Conservation (phyloP, 495 filamentous ascomycete genomes). For the Penicillium cinerascens region DNA sequence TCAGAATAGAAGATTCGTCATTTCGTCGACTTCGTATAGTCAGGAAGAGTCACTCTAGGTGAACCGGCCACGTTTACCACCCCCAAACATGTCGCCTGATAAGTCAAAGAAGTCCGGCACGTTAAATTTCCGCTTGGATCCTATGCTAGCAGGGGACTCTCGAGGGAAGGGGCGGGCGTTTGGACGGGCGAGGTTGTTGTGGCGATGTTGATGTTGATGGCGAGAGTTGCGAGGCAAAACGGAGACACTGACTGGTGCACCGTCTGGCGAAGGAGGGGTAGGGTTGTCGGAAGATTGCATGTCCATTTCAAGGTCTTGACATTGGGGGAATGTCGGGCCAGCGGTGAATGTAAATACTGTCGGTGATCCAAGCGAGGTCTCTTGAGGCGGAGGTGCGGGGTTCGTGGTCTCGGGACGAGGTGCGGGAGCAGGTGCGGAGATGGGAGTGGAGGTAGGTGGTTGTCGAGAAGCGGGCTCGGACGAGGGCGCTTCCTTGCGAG, state of each 20-base stretch:
- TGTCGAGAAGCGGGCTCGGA: constrained; percentile 29
- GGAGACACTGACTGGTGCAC: constrained; percentile 48
- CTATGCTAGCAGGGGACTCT: constrained; percentile 48
- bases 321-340: constrained; percentile 60
- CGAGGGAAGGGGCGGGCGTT: constrained; percentile 42
- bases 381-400: constrained; percentile 21
- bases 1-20: constrained; percentile 39
- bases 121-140: constrained; percentile 75
- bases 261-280: constrained; percentile 28
- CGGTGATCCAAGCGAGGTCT: constrained; percentile 29
- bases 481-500: constrained; percentile 48
- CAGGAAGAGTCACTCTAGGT: constrained; percentile 33
- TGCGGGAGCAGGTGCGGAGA: constrained; percentile 36
- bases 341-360: constrained; percentile 63
- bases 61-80: constrained; percentile 70
- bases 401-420: constrained; percentile 24
- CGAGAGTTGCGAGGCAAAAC: constrained; percentile 51
- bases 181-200: constrained; percentile 38
- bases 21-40: constrained; percentile 35
- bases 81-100: constrained; percentile 63
- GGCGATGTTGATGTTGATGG: constrained; percentile 42
- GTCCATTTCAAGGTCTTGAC: constrained; percentile 62
- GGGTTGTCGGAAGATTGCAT: constrained; percentile 49
- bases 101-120: constrained; percentile 82
- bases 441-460: constrained; percentile 31